A percentile compares a stretch with the other conserved stretches of the same genome.
These are phyloP conservation scores for Pisolithus tinctorius DNA, from an alignment of 768 basidiomycete species.

Conservation along the genomic window DNA sequence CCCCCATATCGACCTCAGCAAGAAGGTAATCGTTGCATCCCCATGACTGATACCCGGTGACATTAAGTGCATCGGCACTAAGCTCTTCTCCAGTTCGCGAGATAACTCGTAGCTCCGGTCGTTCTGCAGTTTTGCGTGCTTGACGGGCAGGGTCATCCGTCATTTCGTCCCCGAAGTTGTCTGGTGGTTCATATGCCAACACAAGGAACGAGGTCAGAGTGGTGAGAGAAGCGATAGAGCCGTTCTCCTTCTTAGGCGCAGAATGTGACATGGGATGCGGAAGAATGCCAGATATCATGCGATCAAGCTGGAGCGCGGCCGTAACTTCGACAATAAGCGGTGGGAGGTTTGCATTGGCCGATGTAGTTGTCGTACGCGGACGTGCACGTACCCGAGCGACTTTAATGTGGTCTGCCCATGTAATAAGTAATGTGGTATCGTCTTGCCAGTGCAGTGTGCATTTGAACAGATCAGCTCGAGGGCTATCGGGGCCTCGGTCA, in stretches of 20 bases:
- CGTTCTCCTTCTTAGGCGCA: slow-evolving; percentile 11
- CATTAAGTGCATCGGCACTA: slow-evolving; percentile 72
- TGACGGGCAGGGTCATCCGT: slow-evolving; percentile 66
- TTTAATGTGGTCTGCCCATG: slow-evolving; percentile 92
- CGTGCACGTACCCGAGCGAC: slow-evolving; percentile 74
- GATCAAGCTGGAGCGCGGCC: slow-evolving; percentile 87
- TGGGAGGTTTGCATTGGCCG: slow-evolving; percentile 41
- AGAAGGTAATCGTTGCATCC: slow-evolving; percentile 90
- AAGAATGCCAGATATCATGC: slow-evolving; percentile 88
- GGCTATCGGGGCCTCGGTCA: slow-evolving; percentile 74
- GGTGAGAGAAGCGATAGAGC: slow-evolving; percentile 15
- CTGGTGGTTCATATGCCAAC: slow-evolving; percentile 81
- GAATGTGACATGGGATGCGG: slow-evolving; percentile 53
- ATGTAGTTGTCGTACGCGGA: slow-evolving; percentile 36
- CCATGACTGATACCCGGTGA: slow-evolving; percentile 76
- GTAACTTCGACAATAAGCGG: slow-evolving; percentile 81
- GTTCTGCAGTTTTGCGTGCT: slow-evolving; percentile 76
- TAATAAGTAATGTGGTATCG: slow-evolving; percentile 82
- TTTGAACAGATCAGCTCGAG: slow-evolving; percentile 92
- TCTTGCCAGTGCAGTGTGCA: slow-evolving; percentile 91
- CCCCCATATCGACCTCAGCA: slow-evolving; percentile 37
- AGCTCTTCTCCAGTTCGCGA: slow-evolving; percentile 85
- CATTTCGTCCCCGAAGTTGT: slow-evolving; percentile 60
- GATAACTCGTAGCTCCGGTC: slow-evolving; percentile 93
- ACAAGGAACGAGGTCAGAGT: slow-evolving; percentile 71